phyloP scores from a whole-genome alignment of 768 basidiomycete species.

The Psilocybe sp. region DNA sequence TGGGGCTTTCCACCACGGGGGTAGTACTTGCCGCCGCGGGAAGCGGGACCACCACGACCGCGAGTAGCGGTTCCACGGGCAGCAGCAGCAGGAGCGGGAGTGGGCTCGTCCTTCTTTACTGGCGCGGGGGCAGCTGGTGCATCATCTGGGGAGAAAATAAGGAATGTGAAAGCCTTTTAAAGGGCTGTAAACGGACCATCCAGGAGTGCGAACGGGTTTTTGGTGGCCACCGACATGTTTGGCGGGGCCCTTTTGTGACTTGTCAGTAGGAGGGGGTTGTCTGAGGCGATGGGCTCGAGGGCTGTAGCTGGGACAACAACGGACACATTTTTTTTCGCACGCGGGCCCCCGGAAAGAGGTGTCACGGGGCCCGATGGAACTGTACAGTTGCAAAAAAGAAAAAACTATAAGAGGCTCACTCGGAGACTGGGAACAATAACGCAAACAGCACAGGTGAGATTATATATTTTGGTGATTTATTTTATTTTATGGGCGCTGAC shows the following conservation, averaged over 20 bases:
- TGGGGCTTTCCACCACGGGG: conserved; percentile 51
- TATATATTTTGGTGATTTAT: background rate
- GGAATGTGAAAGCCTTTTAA: conserved; percentile 14
- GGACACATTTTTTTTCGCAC: conserved; percentile 15
- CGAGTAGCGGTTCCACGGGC: conserved; percentile 40
- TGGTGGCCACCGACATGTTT: conserved; percentile 88
- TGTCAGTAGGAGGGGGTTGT: conserved; percentile 26
- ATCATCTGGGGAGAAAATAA: conserved; percentile 34
- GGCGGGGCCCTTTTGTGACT: conserved; percentile 54
- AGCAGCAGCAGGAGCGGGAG: conserved; percentile 46
- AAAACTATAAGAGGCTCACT: conserved; percentile 19
- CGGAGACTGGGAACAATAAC: conserved; percentile 30
- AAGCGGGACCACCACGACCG: conserved; percentile 23
- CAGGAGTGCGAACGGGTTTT: conserved; percentile 83
- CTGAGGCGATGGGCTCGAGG: conserved; percentile 16
- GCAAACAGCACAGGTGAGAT: conserved; percentile 65
- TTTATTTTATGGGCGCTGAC: conserved; percentile 17
- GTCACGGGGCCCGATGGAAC: conserved; percentile 44
- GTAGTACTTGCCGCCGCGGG: conserved; percentile 61
- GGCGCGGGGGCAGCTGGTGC: conserved; percentile 41
- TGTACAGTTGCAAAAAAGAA: conserved; percentile 43
- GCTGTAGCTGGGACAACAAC: conserved; percentile 3
- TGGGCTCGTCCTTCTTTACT: conserved; percentile 18
- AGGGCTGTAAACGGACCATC: conserved; percentile 52
- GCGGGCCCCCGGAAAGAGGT: conserved; percentile 16